Evolutionary conservation across 2,329 filamentous ascomycete species (phyloP).

Genomic region (Sporothrix luriei): DNA sequence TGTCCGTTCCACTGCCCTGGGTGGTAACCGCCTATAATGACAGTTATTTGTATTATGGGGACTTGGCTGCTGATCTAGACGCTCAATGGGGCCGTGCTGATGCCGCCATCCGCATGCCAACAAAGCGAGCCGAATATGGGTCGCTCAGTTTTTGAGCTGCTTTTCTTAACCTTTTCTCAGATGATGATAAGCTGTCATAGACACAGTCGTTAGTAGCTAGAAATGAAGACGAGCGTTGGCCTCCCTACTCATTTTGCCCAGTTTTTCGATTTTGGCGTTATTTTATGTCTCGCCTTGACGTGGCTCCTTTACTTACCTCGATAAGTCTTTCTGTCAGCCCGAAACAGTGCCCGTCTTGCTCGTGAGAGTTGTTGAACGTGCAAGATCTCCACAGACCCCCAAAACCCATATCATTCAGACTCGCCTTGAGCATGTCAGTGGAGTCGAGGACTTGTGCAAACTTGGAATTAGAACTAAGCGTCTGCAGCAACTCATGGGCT

Average conservation of each 20-base stretch:
- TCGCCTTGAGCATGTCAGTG: slow-evolving; percentile 53
- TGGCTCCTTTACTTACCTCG: slow-evolving; percentile 48
- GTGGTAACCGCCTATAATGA: not conserved
- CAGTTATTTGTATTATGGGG: not conserved
- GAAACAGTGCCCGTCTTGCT: slow-evolving; percentile 56
- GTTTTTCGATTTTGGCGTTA: not conserved
- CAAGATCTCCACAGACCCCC: slow-evolving; percentile 63
- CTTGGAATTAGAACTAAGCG: slow-evolving; percentile 57
- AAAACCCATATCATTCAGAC: slow-evolving; percentile 64
- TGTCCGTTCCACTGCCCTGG: not conserved
- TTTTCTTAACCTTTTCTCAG: not conserved
- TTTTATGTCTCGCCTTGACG: not conserved
- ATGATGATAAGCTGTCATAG: slow-evolving; percentile 34
- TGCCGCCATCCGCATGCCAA: not conserved
- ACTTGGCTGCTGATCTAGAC: not conserved
- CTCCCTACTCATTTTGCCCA: too few species aligned
- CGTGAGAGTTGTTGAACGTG: slow-evolving; percentile 54
- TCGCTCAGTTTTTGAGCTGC: too few species aligned
- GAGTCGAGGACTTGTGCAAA: slow-evolving; percentile 55
- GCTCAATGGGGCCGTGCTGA: too few species aligned
- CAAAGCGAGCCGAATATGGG: not conserved
- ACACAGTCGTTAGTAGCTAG: not conserved
- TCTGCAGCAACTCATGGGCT: slow-evolving; percentile 62
- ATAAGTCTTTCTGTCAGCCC: slow-evolving; percentile 62
- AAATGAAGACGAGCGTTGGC: not conserved